Base-by-base conservation (phyloP, 2,329 filamentous ascomycete genomes). In the Colletotrichum magnum region DNA sequence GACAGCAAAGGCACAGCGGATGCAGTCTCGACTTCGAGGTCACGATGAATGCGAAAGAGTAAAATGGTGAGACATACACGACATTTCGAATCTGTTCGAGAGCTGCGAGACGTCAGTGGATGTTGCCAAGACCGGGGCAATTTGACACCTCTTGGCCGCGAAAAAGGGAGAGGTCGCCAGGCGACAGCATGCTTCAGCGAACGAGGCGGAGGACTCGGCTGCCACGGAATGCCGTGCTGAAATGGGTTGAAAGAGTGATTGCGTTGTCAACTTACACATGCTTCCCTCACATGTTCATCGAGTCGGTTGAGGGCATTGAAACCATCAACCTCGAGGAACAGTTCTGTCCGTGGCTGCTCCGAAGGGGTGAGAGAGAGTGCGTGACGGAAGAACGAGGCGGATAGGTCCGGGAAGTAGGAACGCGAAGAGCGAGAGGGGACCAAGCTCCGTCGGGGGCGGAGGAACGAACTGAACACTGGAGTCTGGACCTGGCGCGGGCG, bases 1-100 rank as follows among this genome's bases (percentile, higher is more conserved):
- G 32, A 36, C 32, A 36, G 2, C 32, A 36, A 36, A 36, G 32
- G 32, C 9, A 36, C 32, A 36, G 32, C 7, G 32, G 32, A 36
- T 36, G 32, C 32, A 36, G 32, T 36, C 32, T 10, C 39, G 65
- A 68, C 47, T 57, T 47, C 68, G 47, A 48, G 57, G 63, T 36
- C 59, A 52, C 62, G 63, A 69, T 48, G 59, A 72, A 51, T 58
- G 36, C 50, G 56, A 26, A 63, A 52, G 57, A 47, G 60, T 36
- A 36, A 36, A 36, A 36, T 6, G 32, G 26, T 58, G 52, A 70
- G 72, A 82, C 82, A 72, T 85, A 85, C 83, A 85, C 81, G 78
- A 81, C 82, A 84, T 85, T 85, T 81, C 80, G 80, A 79, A 85
- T 80, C 79, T 84, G 80, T 77, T 79, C 79, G 78, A 85, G 83